A percentile compares a stretch with the other conserved stretches of the same genome.
phyloP scores from a whole-genome alignment of 164 flowering plant genomes.

The Euptelea pleiosperma region DNA sequence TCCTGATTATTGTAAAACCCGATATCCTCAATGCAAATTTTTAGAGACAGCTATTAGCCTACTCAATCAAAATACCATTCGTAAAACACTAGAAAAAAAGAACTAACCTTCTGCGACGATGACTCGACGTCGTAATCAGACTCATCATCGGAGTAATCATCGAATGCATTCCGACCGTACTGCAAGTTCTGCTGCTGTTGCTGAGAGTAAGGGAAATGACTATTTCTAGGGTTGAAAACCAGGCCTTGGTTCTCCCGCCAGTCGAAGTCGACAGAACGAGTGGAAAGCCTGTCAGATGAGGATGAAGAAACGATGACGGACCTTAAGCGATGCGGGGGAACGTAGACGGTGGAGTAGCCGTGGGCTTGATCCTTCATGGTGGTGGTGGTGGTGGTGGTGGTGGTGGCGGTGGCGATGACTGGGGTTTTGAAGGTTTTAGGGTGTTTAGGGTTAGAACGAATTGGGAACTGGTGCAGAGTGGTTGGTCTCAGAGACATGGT shows the following conservation, averaged over 20 bases:
- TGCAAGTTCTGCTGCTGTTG: slow-evolving; percentile 22
- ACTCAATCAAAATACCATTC: not conserved
- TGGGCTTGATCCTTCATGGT: slow-evolving; percentile 55
- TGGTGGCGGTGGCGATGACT: not conserved
- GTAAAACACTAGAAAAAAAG: not conserved
- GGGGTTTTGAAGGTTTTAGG: slow-evolving; percentile 32
- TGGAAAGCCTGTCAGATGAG: slow-evolving; percentile 6
- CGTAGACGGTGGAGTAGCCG: slow-evolving; percentile 39
- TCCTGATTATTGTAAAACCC: not conserved
- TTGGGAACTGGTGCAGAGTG: not conserved
- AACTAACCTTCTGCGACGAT: slow-evolving; percentile 25
- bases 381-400: not conserved
- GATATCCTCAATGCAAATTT: no score
- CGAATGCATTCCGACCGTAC: slow-evolving; percentile 19
- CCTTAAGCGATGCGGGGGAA: slow-evolving; percentile 60
- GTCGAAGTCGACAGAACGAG: slow-evolving; percentile 20
- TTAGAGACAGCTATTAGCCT: not conserved
- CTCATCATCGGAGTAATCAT: slow-evolving; percentile 44
- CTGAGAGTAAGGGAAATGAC: slow-evolving; percentile 12
- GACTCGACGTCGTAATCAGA: slow-evolving; percentile 40
- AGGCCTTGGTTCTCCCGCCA: slow-evolving; percentile 16
- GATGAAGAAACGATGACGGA: slow-evolving; percentile 29
- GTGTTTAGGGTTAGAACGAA: slow-evolving; percentile 6
- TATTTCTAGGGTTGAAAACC: slow-evolving; percentile 14
- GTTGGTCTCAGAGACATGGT: slow-evolving; percentile 20